Evolutionary conservation across 331 rosid genomes (phyloP).

Genomic region (Cydonia oblonga): DNA sequence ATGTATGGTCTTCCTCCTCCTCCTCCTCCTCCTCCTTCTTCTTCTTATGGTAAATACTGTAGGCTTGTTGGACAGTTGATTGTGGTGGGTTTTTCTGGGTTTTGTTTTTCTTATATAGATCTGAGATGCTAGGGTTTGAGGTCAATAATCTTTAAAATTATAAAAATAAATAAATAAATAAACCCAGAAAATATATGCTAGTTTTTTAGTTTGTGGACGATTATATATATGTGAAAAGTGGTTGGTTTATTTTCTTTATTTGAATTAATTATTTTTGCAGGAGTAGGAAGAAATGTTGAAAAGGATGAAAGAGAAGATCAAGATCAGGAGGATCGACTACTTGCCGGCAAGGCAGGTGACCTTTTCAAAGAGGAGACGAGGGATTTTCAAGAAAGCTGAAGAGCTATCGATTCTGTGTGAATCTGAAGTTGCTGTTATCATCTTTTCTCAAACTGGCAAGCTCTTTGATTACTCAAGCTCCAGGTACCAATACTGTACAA

Average conservation of each 20-base stretch:
- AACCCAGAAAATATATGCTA: background rate
- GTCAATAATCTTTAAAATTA: background rate
- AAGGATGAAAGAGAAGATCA: slow-evolving; percentile 45
- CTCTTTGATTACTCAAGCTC: slow-evolving; percentile 48
- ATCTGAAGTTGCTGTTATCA: slow-evolving; percentile 43
- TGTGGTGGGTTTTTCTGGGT: background rate
- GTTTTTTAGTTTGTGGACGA: background rate
- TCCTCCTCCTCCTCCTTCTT: background rate
- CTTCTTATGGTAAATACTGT: background rate
- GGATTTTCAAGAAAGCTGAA: slow-evolving; percentile 62
- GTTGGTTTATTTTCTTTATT: background rate
- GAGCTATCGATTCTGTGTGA: slow-evolving; percentile 68
- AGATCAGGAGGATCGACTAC: slow-evolving; percentile 59
- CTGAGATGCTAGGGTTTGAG: background rate
- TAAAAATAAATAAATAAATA: too few species aligned
- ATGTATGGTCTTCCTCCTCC: background rate
- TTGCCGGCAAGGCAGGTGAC: slow-evolving; percentile 73
- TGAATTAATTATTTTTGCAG: background rate
- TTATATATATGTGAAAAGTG: background rate
- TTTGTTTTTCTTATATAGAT: background rate
- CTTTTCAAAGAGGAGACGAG: slow-evolving; percentile 64
- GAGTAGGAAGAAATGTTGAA: background rate
- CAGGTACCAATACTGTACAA: slow-evolving; percentile 25
- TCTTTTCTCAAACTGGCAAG: slow-evolving; percentile 66
- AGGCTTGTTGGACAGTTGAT: background rate